Evolutionary conservation across 805 yeast species (phyloP).

Genomic region (Wickerhamomyces sydowiorum): DNA sequence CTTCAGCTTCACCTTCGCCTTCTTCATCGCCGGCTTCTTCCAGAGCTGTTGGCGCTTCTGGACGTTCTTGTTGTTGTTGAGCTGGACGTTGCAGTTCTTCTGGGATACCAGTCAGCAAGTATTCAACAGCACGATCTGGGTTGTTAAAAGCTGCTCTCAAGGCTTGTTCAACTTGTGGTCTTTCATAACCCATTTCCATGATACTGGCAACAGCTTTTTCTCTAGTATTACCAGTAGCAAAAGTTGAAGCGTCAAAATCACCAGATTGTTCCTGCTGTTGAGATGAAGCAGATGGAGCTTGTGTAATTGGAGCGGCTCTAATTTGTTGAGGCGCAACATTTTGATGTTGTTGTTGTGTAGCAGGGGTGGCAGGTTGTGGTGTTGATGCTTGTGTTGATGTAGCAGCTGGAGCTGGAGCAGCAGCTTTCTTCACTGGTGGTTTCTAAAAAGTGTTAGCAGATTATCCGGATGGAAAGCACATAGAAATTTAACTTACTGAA

Average conservation of each 20-base stretch:
- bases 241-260: constrained; percentile 40
- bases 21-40: constrained; percentile 21
- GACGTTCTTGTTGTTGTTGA: constrained; percentile 19
- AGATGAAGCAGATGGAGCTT: constrained; percentile 18
- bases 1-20: constrained; percentile 14
- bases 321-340: no score
- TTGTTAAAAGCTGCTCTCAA: constrained; percentile 93
- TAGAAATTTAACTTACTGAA: constrained; percentile 41
- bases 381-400: constrained; percentile 19
- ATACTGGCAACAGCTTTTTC: constrained; percentile 76
- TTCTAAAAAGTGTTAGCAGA: constrained; percentile 12
- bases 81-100: constrained; percentile 39
- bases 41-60: constrained; percentile 17
- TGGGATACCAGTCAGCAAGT: constrained; percentile 85
- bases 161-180: constrained; percentile 84
- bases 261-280: constrained; percentile 9
- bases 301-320: no score
- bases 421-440: constrained; percentile 18
- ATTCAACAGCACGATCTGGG: constrained; percentile 97
- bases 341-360: no score
- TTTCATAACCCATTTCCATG: constrained; percentile 94
- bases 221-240: constrained; percentile 74
- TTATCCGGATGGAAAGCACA: not conserved
- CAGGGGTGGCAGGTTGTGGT: constrained; percentile 18
- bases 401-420: constrained; percentile 23